These are phyloP conservation scores for Syncephalis plumigaleata DNA, from an alignment of 371 early-diverging fungal species.

Conservation along the genomic window DNA sequence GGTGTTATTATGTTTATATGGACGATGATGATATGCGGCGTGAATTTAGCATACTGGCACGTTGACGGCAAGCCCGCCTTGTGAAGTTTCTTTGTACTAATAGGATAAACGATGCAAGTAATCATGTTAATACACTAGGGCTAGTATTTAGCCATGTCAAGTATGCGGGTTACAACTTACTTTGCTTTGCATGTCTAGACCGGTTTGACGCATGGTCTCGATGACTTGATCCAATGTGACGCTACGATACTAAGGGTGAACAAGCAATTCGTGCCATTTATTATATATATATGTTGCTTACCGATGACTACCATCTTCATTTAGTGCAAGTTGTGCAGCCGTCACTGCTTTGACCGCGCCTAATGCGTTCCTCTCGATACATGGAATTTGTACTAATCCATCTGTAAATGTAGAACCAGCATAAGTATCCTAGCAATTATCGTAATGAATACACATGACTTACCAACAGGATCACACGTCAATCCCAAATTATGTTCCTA, in stretches of 20 bases:
- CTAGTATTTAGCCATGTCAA: too few relatives aligned
- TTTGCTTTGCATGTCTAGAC: conserved; percentile 83
- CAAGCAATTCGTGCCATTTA: too few relatives aligned
- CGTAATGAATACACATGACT: too few relatives aligned
- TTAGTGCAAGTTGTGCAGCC: conserved; percentile 84
- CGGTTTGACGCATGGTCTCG: conserved; percentile 91
- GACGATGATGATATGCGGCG: too few relatives aligned
- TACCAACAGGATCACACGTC: conserved; percentile 66
- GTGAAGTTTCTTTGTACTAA: conserved; percentile 85
- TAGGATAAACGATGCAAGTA: too few relatives aligned
- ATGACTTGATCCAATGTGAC: conserved; percentile 91
- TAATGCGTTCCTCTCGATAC: conserved; percentile 88
- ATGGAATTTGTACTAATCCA: conserved; percentile 91
- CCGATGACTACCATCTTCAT: conserved; percentile 56
- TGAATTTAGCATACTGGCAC: conserved; percentile 67
- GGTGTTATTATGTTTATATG: too few relatives aligned
- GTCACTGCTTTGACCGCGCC: conserved; percentile 92
- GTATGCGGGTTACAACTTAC: too few relatives aligned
- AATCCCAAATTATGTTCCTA: conserved; percentile 73
- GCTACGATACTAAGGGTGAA: too few relatives aligned
- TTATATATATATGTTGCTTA: too few relatives aligned
- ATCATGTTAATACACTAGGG: too few relatives aligned
- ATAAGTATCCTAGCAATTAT: too few relatives aligned
- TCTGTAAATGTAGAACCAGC: conserved; percentile 21
- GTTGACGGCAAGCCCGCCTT: conserved; percentile 83